These are phyloP conservation scores for Apostasia shenzhenica DNA, from an alignment of 106 monocot species.

Conservation along the genomic window DNA sequence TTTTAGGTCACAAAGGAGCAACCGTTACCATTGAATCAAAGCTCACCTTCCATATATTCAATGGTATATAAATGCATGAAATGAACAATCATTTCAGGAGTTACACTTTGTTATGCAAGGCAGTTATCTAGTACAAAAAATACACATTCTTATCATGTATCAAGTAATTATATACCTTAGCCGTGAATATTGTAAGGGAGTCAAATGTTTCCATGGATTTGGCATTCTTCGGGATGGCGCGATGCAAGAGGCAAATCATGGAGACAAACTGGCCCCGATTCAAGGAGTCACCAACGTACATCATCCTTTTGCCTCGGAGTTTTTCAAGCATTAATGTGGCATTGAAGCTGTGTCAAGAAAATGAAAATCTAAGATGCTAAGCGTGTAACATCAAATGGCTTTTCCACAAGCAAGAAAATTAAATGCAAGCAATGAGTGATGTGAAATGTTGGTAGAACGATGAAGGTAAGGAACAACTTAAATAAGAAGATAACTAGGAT, in stretches of 20 bases:
- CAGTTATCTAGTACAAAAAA: too few species aligned
- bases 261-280: conserved; percentile 89
- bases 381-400: background rate
- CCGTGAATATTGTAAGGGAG: conserved; percentile 60
- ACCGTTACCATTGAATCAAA: too few species aligned
- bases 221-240: conserved; percentile 35
- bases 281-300: conserved; percentile 92
- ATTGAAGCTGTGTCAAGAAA: conserved; percentile 61
- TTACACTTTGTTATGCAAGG: too few species aligned
- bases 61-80: too few species aligned
- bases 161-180: conserved; percentile 32
- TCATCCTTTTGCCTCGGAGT: conserved; percentile 80
- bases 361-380: background rate
- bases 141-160: too few species aligned
- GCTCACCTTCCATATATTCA: too few species aligned
- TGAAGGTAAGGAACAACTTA: too few species aligned
- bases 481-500: too few species aligned
- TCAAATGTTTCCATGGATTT: conserved; percentile 51
- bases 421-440: background rate
- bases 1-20: too few species aligned
- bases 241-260: conserved; percentile 72
- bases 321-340: conserved; percentile 75
- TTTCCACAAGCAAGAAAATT: background rate
- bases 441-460: background rate
- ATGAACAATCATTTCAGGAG: too few species aligned